phyloP scores from a whole-genome alignment of 257 asterid genomes.

The Jaltomata sinuosa region DNA sequence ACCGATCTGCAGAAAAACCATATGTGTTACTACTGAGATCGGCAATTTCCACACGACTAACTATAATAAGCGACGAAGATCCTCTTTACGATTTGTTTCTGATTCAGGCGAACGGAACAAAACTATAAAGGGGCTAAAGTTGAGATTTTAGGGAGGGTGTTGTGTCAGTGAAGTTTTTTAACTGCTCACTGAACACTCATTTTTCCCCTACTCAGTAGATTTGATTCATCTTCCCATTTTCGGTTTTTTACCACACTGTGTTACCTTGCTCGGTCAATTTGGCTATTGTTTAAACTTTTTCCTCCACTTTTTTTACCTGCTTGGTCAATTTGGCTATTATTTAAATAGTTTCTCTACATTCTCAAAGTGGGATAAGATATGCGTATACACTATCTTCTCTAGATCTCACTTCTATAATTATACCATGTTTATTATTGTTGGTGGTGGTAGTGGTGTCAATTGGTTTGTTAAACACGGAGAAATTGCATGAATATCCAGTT shows the following conservation, averaged over 20 bases:
- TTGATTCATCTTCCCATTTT: neutral
- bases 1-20: slow-evolving; percentile 34
- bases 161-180: neutral
- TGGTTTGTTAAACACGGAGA: too few relatives aligned
- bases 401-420: too few relatives aligned
- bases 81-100: neutral
- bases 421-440: too few relatives aligned
- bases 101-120: neutral
- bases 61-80: neutral
- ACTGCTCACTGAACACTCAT: neutral
- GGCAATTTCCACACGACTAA: neutral
- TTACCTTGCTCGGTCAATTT: neutral
- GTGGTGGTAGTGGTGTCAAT: too few relatives aligned
- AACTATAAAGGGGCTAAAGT: neutral
- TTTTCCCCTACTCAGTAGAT: neutral
- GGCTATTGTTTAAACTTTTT: neutral
- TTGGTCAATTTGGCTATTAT: too few relatives aligned
- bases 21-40: neutral
- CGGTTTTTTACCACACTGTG: neutral
- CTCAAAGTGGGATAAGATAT: too few relatives aligned
- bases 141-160: neutral
- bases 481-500: too few relatives aligned
- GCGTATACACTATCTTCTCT: too few relatives aligned
- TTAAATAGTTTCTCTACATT: too few relatives aligned
- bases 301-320: neutral